Conservation (phyloP, 2,329 filamentous ascomycete species). For the Scedosporium aurantiacum region DNA sequence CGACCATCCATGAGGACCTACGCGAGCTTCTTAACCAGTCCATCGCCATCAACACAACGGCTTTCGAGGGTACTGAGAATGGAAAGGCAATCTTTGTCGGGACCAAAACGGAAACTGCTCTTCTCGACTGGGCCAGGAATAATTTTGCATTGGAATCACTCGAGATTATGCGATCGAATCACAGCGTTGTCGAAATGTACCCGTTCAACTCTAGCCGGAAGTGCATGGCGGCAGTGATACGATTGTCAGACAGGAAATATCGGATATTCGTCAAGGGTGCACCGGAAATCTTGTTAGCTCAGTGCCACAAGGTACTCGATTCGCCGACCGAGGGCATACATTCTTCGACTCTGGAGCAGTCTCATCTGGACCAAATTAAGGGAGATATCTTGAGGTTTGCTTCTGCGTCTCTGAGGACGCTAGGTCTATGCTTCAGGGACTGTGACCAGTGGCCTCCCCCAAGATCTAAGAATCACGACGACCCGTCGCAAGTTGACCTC, state of each 20-base stretch:
- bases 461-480: constrained; percentile 23
- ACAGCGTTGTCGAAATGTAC: constrained; percentile 35
- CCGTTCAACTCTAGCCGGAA: constrained; percentile 44
- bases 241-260: constrained; percentile 32
- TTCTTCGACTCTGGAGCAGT: constrained; percentile 17
- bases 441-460: constrained; percentile 34
- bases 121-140: constrained; percentile 37
- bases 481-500: constrained; percentile 24
- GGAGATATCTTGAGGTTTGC: constrained; percentile 45
- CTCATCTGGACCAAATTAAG: constrained; percentile 19
- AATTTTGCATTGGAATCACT: constrained; percentile 33
- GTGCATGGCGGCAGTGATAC: constrained; percentile 45
- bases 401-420: constrained; percentile 46
- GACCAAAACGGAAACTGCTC: constrained; percentile 43
- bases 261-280: constrained; percentile 47
- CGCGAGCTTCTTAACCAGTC: constrained; percentile 26
- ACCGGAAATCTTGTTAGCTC: constrained; percentile 42
- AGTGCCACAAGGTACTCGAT: constrained; percentile 28
- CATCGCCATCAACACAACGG: constrained; percentile 38
- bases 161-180: constrained; percentile 33
- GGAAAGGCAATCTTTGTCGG: constrained; percentile 32
- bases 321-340: constrained; percentile 30
- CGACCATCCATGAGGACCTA: constrained; percentile 13
- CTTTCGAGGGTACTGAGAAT: constrained; percentile 35
- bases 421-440: constrained; percentile 54